Base-by-base conservation (phyloP, 257 asterid species). In the Cynanchum wilfordii region DNA sequence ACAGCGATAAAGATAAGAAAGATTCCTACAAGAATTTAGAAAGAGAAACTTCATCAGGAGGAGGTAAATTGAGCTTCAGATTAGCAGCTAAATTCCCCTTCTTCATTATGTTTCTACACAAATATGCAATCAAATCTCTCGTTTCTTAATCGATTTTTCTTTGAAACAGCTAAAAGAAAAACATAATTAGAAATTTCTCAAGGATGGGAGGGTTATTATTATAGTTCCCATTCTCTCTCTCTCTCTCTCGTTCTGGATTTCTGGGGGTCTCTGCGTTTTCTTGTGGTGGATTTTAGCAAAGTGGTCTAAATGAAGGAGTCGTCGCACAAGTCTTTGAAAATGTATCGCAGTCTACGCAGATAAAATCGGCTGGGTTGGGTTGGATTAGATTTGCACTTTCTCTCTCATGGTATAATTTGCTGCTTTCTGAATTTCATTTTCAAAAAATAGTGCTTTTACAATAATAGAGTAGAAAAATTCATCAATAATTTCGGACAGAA, bases 51-150 rank as follows among this genome's bases (percentile, higher is more conserved):
- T 95, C 97, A 80, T 95, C 99, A 20, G 95, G 84, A 54, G 96
- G 89, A 79, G 99, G 98, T 17, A 92, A 84, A 71, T 92, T 79
- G n/a, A 95, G 97, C 89, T 88, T 90, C 76, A 94, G 87, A n/a
- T 81, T 89, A n/a, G 91, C 83, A 30, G 89, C 97, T 45, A 92
- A 78, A 56, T 80, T 79, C 73, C 98, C 98, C 84, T 87, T 95
- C 84, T 92, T 91, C 96, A 95, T 83, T 33, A 22, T 73, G 56
- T 47, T 63, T 29, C 68, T 2, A 64, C 69, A 2, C 5, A 33
- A 38, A 42, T 27, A 25, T 27, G 15, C 8, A 59, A 59, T 27
- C 42, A 12, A 59, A 29, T 59, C 66, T 47, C 50, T 36, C 9
- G 16, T 2, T 36, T 63, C 16, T 11, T 30, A 13, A 29, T 15